Evolutionary conservation across 768 basidiomycete genomes (phyloP), one percentile per base, ranked within the genome.

Genomic region (Pleurotus djamor): DNA sequence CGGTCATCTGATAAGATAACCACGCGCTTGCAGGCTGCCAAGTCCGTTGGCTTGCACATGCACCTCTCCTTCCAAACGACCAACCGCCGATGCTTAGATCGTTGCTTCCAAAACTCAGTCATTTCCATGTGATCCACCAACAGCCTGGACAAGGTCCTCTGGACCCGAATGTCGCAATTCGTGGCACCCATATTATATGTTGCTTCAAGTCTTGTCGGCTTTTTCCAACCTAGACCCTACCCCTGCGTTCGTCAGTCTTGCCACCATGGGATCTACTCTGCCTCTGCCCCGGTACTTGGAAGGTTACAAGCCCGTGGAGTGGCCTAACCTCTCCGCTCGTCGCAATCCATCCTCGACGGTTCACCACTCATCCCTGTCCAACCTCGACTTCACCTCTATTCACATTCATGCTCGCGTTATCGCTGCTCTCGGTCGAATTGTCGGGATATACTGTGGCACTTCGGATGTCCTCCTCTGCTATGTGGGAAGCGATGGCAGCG

Each of bases 321-420:
- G 69, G 67, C 73, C 72, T 14, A 67, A 73, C 47, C 68, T 74
- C 9, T 67, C 73, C 38, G 66, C 65, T 32, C 57, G 65, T 43
- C 71, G 73, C 41, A 51, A 36, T 32, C 68, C 57, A 17, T 9
- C 57, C 1, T 43, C 28, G 9, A 48, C 45, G 14, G 14, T 38
- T n/a, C 36, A 58, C 36, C 28, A 44, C 4, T n/a, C 47, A 13
- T 58, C 21, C 21, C 21, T 28, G 21, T 28, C 21, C 21, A 28
- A 28, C 21, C 21, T 28, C 21, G 21, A 28, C 44, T 13, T 16
- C 14, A 43, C 44, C 57, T 9, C 33, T 48, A 44, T 14, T 52
- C 57, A 52, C 34, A 34, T 57, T 37, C 28, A 35, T 14, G 41
- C 65, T 33, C 38, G 62, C n/a, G 55, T 72, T 33, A 57, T 71